Base-by-base conservation (phyloP, 208 protist species). In the Trypanosoma cruzi region DNA sequence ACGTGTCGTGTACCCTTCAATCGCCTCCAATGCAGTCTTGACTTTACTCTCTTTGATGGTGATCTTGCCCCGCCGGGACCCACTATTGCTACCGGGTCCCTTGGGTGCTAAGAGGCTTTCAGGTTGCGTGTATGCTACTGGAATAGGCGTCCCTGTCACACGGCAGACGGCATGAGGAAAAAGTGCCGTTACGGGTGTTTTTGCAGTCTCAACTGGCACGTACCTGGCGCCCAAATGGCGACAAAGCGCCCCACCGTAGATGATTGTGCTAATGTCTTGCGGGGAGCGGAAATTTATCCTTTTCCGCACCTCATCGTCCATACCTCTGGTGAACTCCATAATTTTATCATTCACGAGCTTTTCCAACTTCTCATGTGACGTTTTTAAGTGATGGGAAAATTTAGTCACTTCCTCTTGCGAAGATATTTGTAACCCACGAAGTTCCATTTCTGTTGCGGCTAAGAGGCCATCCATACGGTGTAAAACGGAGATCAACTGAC, bases 391-490 rank as follows among this genome's bases (percentile, higher is more conserved):
- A 31, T 90, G 73, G 53, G 86, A 75, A 66, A 96, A 94, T 57
- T 64, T 56, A 11, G 75, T 85, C 26, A 96, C 73, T 65, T 91
- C 78, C 32, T 65, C 65, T 76, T 96, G 91, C 56, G 84, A 61
- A 32, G 79, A 85, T 20, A 96, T 61, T 68, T 94, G 88, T 65
- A 96, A 75, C 1, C 91, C 91, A 52, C 92, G 80, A 55, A 81
- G 48, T 80, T 96, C 91, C 94, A 97, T 97, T 79, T 97, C 94
- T 53, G 93, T 77, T n/a, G 91, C 85, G 4, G 90, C 88, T 20
- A 96, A 80, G 36, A 97, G 82, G 40, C 90, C 94, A 52, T 97
- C 94, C 94, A 97, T 97, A 68, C 92, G 89, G 63, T 94, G 80
- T 58, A 84, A 58, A 65, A 96, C 78, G 40, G 92, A 93, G 18